Percentiles rank a stretch among this genome's conserved stretches.
phyloP scores from a whole-genome alignment of 768 basidiomycete species.

The Sutorius australiensis region DNA sequence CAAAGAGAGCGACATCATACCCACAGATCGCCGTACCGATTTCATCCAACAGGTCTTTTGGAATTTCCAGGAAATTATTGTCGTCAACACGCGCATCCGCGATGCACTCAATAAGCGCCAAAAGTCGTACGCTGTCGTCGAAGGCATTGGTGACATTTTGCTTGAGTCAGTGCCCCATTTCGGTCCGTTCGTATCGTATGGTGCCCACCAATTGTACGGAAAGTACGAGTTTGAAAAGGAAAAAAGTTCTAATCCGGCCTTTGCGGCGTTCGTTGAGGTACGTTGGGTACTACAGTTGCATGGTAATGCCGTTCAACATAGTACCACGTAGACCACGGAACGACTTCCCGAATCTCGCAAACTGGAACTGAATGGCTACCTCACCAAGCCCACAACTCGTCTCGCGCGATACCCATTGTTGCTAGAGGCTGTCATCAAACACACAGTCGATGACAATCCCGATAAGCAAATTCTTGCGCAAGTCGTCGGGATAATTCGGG shows the following conservation, averaged over 20 bases:
- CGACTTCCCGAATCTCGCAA: slow-evolving; percentile 93
- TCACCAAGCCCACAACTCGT: slow-evolving; percentile 97
- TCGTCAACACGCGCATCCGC: slow-evolving; percentile 85
- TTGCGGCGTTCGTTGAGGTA: slow-evolving; percentile 95
- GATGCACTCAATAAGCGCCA: slow-evolving; percentile 94
- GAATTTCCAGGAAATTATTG: slow-evolving; percentile 93
- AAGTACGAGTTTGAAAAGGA: slow-evolving; percentile 99
- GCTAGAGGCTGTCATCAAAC: slow-evolving; percentile 86
- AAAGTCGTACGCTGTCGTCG: slow-evolving; percentile 91
- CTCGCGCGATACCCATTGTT: slow-evolving; percentile 95
- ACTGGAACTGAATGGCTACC: slow-evolving; percentile 93
- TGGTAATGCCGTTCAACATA: not conserved
- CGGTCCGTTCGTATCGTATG: slow-evolving; percentile 90
- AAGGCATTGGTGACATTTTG: slow-evolving; percentile 87
- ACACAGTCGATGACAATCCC: slow-evolving; percentile 85
- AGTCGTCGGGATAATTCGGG: slow-evolving; percentile 71
- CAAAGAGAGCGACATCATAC: slow-evolving; percentile 72
- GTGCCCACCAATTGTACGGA: slow-evolving; percentile 94
- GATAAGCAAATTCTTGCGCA: slow-evolving; percentile 78
- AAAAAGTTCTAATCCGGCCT: slow-evolving; percentile 87
- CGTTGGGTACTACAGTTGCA: slow-evolving; percentile 8
- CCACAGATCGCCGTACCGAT: slow-evolving; percentile 68
- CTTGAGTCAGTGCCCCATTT: slow-evolving; percentile 85
- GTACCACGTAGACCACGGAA: slow-evolving; percentile 67
- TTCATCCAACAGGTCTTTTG: slow-evolving; percentile 96